A percentile compares a stretch with the other conserved stretches of the same genome.
Conservation (phyloP, 768 basidiomycete genomes). For the Kwoniella pini region DNA sequence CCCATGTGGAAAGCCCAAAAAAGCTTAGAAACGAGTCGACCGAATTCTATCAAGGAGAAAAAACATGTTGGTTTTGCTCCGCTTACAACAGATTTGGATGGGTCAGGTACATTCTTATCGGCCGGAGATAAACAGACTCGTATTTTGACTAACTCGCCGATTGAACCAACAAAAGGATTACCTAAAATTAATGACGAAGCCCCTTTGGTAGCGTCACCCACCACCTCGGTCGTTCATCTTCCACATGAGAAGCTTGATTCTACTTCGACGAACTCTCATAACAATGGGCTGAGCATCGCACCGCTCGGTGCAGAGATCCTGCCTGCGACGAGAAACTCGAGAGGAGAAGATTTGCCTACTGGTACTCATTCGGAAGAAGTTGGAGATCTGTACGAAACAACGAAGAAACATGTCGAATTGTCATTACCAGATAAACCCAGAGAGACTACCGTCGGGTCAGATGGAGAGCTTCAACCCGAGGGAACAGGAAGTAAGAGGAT, state of each 20-base stretch:
- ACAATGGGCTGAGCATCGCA: background rate
- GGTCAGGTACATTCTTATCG: conserved; percentile 3
- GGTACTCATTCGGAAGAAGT: conserved; percentile 18
- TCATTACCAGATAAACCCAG: background rate
- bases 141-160: conserved; percentile 7
- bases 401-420: conserved; percentile 11
- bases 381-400: conserved; percentile 3
- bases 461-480: conserved; percentile 32
- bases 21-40: background rate
- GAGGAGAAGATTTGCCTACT: conserved; percentile 20
- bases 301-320: background rate
- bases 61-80: conserved; percentile 28
- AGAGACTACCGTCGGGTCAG: background rate
- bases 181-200: background rate
- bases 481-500: conserved; percentile 48
- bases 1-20: too few species aligned
- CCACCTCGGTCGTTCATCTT: conserved; percentile 1
- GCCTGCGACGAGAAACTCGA: background rate
- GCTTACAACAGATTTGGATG: conserved; percentile 5
- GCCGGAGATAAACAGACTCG: background rate
- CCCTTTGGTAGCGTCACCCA: conserved; percentile 17
- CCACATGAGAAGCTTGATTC: background rate
- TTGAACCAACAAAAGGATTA: background rate
- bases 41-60: conserved; percentile 3
- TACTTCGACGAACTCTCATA: background rate